phyloP scores from a whole-genome alignment of 2,329 filamentous ascomycete species.

The Cercospora zeae-maydis region DNA sequence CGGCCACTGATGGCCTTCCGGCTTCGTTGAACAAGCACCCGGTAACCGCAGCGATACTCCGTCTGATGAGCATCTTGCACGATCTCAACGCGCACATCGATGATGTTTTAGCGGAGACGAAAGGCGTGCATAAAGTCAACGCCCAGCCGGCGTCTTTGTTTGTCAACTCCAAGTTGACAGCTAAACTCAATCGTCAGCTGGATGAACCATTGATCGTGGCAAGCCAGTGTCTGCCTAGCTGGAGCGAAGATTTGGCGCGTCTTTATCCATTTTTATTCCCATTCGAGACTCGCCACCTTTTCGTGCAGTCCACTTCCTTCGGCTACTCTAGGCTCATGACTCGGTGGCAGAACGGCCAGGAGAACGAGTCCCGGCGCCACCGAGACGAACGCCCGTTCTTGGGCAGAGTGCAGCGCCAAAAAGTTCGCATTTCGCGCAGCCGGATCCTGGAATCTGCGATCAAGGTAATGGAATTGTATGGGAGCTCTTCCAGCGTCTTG shows the following conservation, averaged over 20 bases:
- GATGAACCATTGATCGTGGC: constrained; percentile 96
- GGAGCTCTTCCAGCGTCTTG: constrained; percentile 89
- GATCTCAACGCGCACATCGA: constrained; percentile 90
- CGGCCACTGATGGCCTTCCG: constrained; percentile 60
- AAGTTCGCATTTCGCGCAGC: constrained; percentile 93
- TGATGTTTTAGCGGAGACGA: constrained; percentile 78
- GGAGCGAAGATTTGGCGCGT: constrained; percentile 92
- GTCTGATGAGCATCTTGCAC: constrained; percentile 83
- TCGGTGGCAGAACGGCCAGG: constrained; percentile 90
- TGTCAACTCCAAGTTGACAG: constrained; percentile 96
- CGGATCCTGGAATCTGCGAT: constrained; percentile 94
- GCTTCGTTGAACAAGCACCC: constrained; percentile 78
- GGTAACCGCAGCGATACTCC: constrained; percentile 80
- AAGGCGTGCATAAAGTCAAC: constrained; percentile 60
- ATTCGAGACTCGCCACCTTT: constrained; percentile 94
- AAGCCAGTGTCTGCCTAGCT: constrained; percentile 90
- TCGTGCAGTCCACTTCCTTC: constrained; percentile 96
- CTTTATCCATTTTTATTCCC: constrained; percentile 96
- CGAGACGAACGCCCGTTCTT: constrained; percentile 88
- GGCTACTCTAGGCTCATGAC: constrained; percentile 97
- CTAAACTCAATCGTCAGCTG: constrained; percentile 92
- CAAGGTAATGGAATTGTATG: constrained; percentile 98
- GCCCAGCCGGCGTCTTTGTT: constrained; percentile 87
- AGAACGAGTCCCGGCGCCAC: constrained; percentile 74
- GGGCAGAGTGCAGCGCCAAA: constrained; percentile 87